Base-by-base conservation (phyloP, 495 filamentous ascomycete species). In the Lasiosphaeria hispida region DNA sequence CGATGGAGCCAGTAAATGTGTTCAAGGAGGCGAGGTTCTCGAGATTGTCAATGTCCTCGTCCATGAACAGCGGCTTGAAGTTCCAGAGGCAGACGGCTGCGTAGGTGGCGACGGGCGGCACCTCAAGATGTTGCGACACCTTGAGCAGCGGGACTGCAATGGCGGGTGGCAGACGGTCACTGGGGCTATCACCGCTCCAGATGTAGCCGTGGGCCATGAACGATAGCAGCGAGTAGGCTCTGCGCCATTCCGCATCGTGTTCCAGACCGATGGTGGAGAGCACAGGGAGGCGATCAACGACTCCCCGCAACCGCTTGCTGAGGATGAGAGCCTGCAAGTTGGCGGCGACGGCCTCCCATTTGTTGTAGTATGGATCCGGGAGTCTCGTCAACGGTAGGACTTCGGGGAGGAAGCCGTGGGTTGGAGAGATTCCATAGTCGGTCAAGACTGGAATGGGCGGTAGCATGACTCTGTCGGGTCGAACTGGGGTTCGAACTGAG, bases 101-200 rank as follows among this genome's bases (percentile, higher is more conserved):
- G 67, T 97, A 99, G 34, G 95, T 97, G 51, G 94, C 95, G 34
- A 99, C 94, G 2, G 92, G 89, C 15, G 92, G 92, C 41, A 99
- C 76, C 59, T 96, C 91, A 17, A 99, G 85, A 56, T 87, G 83
- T 30, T 83, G 75, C 59, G 90, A 97, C 14, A 93, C 81, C 63
- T 85, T 66, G 23, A 94, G 80, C 63, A 96, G 83, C 4, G 94
- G 94, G 30, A 91, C 82, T 10, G 92, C 90, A 57, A 99, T 82
- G 59, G 90, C 76, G 14, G 90, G 85, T 43, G 94, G 94, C 52
- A 99, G 82, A 68, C 82, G 85, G 87, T 98, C 75, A 49, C 79
- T 81, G 43, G 95, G 93, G 62, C 76, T 82, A 60, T 92, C 84
- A 69, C 91, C 92, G 65, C 91, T 88, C 94, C 94, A 99, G 65